phyloP scores from a whole-genome alignment of 345 rosid species.

The Crucihimalaya himalaica region DNA sequence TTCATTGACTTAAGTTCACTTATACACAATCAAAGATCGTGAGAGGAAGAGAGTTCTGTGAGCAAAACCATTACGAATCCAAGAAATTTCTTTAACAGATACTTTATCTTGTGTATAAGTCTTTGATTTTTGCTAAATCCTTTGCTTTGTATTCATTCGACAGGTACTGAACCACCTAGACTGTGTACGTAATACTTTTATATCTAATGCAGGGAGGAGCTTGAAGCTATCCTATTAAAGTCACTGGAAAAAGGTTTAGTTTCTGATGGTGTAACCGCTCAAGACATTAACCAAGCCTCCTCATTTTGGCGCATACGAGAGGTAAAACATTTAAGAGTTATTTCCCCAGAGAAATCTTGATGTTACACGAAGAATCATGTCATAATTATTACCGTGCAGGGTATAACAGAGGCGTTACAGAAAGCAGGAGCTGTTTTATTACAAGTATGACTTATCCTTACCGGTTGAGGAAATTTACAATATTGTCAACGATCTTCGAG shows the following conservation, averaged over 20 bases:
- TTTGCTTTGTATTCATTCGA: not conserved
- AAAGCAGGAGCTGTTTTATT: slow-evolving; percentile 84
- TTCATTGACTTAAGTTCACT: too few relatives aligned
- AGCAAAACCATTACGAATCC: too few relatives aligned
- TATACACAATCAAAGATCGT: too few relatives aligned
- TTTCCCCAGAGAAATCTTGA: not conserved
- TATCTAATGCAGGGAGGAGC: slow-evolving; percentile 73
- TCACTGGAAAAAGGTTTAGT: slow-evolving; percentile 82
- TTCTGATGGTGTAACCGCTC: slow-evolving; percentile 92
- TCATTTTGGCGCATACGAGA: slow-evolving; percentile 94
- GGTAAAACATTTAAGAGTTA: slow-evolving; percentile 43
- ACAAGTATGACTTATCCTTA: slow-evolving; percentile 90
- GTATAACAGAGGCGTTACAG: slow-evolving; percentile 82
- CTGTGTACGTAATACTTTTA: slow-evolving; percentile 87
- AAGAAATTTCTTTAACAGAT: too few relatives aligned
- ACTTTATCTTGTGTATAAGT: slow-evolving; percentile 7
- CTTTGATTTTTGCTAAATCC: slow-evolving; percentile 2
- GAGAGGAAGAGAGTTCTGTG: too few relatives aligned
- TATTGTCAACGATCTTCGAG: slow-evolving; percentile 80
- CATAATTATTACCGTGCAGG: slow-evolving; percentile 44
- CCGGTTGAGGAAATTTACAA: slow-evolving; percentile 83
- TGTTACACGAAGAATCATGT: not conserved
- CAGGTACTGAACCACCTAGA: slow-evolving; percentile 83
- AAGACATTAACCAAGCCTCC: slow-evolving; percentile 87
- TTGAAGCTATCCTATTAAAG: slow-evolving; percentile 78